These are phyloP conservation scores for Heliamphora exappendiculata DNA, from an alignment of 148 eudicot species.

Conservation along the genomic window DNA sequence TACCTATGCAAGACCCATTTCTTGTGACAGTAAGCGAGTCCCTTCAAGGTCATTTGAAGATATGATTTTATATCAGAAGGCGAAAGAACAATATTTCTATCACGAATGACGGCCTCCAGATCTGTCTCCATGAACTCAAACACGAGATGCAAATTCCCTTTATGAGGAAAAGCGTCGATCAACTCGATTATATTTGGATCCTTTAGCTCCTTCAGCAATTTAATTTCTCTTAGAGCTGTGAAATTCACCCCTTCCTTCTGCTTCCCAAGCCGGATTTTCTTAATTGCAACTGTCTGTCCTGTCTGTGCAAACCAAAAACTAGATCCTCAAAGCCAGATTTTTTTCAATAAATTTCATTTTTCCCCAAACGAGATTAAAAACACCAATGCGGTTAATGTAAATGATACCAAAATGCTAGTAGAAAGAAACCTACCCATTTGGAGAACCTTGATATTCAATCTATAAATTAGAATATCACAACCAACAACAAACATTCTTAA, in stretches of 20 bases:
- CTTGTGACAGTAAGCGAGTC: slow-evolving; percentile 84
- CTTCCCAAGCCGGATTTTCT: slow-evolving; percentile 93
- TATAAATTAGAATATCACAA: neutral
- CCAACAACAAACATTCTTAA: slow-evolving; percentile 2
- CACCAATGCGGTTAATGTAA: neutral
- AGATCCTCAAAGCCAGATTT: neutral
- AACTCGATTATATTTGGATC: slow-evolving; percentile 80
- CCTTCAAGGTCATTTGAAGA: slow-evolving; percentile 87
- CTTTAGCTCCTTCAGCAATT: slow-evolving; percentile 84
- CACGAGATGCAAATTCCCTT: slow-evolving; percentile 89
- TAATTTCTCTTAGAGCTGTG: slow-evolving; percentile 90
- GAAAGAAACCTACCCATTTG: neutral
- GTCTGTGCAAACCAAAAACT: slow-evolving; percentile 44
- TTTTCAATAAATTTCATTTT: neutral
- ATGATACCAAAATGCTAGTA: neutral
- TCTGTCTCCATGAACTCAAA: slow-evolving; percentile 99
- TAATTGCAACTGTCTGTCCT: slow-evolving; percentile 77
- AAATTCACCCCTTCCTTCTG: slow-evolving; percentile 99
- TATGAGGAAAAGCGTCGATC: slow-evolving; percentile 92
- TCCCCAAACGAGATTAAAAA: neutral
- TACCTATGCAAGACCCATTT: slow-evolving; percentile 99
- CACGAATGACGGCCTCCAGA: slow-evolving; percentile 94
- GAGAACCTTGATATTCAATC: neutral
- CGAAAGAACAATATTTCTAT: slow-evolving; percentile 81
- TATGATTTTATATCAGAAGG: slow-evolving; percentile 86